Base-by-base conservation (phyloP, 371 early-diverging fungal species). In the Syncephalastrum monosporum region DNA sequence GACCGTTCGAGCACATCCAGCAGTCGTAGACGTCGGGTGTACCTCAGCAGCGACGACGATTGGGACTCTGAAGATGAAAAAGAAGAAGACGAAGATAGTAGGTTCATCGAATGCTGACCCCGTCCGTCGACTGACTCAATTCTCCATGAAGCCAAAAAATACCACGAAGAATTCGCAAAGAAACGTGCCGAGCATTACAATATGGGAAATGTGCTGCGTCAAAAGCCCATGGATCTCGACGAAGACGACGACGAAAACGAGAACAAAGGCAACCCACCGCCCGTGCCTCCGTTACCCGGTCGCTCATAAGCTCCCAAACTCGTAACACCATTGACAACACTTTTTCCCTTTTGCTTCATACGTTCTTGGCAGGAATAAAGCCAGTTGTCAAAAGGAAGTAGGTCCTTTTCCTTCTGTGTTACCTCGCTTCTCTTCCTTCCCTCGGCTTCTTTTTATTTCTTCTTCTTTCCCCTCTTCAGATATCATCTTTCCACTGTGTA, bases 141-240 rank as follows among this genome's bases (percentile, higher is more conserved):
- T 50, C 7, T 24, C 4, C 6, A 3, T 19, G 48, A 24, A 82
- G 82, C 70, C 21, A 72, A 66, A 38, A 64, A 70, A 29, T 71
- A 75, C 19, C 84, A 85, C 57, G 79, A 79, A 56, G 83, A 84
- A 65, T 94, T 94, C 69, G 85, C 85, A 50, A 74, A 74, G 55
- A 68, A 88, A 56, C 77, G 94, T 42, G 79, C 91, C 3, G 72
- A 90, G 64, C 94, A 94, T 68, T 94, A 94, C 75, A 87, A 92
- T 64, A 92, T 92, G 91, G 82, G 82, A 50, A 80, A 82, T 5
- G 87, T 83, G 3, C 64, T 91, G 19, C 64, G 66, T 27, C 81
- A 83, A 14, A 50, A 67, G 5, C 71, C 75, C 13, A 79, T 80
- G 23, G 79, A 75, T 7, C 71, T 76, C 0, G 82, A 81, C 8